Evolutionary conservation across 2,329 filamentous ascomycete genomes (phyloP), one percentile per base, ranked within the genome.

Genomic region (Beauveria caledonica): DNA sequence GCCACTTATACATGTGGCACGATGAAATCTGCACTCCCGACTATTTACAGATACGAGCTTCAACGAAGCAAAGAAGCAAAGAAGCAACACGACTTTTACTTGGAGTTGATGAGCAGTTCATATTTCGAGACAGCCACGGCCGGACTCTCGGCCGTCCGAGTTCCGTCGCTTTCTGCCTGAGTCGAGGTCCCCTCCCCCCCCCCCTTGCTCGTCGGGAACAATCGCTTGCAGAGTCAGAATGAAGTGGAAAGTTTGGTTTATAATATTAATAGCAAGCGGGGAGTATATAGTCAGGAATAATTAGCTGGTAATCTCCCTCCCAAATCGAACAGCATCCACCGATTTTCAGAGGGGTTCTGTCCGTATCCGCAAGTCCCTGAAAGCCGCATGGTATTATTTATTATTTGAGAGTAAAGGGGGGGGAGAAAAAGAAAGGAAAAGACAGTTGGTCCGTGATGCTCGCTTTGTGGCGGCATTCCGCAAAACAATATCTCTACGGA

Each of bases 391-490:
- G 33, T n/a, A n/a, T n/a, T n/a, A n/a, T n/a, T n/a, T n/a, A n/a
- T n/a, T n/a, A n/a, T n/a, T n/a, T n/a, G n/a, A n/a, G n/a, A n/a
- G n/a, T n/a, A n/a, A n/a, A n/a, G n/a, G n/a, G n/a, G 15, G 11
- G 15, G 13, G 13, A 6, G 2, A 33, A 23, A 29, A 13, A 55
- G 9, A 13, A 56, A 10, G 13, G 11, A 36, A 36, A 36, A 36
- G 29, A 11, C 33, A 13, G 11, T 23, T 19, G 8, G 44, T 33
- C n/a, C 13, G 29, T 25, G 42, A 23, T 23, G 27, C 44, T 58
- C 55, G 55, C 44, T 58, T 58, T 58, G 55, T 58, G 21, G 44
- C 55, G 55, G 55, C 55, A 46, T 58, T 50, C 17, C 17, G n/a
- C 42, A 36, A 36, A 36, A 36, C 33, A 5, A 36, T 36, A 10